A percentile compares a stretch with the other conserved stretches of the same genome.
Conservation (phyloP, 495 filamentous ascomycete genomes). For the Annulohypoxylon stygium region DNA sequence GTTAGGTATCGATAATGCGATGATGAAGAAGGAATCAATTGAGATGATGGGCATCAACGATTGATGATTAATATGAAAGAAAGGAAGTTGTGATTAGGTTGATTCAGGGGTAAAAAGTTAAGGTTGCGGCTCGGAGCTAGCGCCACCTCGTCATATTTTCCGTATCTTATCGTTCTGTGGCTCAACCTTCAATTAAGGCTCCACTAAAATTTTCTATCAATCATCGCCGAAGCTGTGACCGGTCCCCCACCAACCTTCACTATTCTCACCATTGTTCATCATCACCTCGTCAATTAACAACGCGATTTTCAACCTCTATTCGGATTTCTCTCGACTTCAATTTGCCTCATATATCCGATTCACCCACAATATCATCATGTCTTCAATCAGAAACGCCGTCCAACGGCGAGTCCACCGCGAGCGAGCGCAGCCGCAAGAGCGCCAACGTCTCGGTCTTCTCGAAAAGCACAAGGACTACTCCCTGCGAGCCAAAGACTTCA, state of each 20-base stretch:
- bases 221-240: background rate
- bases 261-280: constrained; percentile 3
- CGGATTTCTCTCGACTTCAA: background rate
- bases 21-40: background rate
- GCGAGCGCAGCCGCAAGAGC: constrained; percentile 85
- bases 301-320: background rate
- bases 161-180: constrained; percentile 16
- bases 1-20: background rate
- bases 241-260: constrained; percentile 18
- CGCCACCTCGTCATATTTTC: constrained; percentile 18
- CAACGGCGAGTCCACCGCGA: constrained; percentile 79
- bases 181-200: background rate
- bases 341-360: no score
- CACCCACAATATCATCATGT: no score
- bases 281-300: background rate
- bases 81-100: constrained; percentile 6
- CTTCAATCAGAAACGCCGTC: constrained; percentile 84
- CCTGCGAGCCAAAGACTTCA: constrained; percentile 89
- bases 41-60: background rate
- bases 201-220: constrained; percentile 25
- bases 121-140: constrained; percentile 13
- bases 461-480: constrained; percentile 98
- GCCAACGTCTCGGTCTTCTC: constrained; percentile 84
- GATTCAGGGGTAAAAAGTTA: constrained; percentile 4
- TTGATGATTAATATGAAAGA: background rate